Evolutionary conservation across 78 protist genomes (phyloP), one percentile per base, ranked within the genome.

Genomic region (Emiliania huxleyi): DNA sequence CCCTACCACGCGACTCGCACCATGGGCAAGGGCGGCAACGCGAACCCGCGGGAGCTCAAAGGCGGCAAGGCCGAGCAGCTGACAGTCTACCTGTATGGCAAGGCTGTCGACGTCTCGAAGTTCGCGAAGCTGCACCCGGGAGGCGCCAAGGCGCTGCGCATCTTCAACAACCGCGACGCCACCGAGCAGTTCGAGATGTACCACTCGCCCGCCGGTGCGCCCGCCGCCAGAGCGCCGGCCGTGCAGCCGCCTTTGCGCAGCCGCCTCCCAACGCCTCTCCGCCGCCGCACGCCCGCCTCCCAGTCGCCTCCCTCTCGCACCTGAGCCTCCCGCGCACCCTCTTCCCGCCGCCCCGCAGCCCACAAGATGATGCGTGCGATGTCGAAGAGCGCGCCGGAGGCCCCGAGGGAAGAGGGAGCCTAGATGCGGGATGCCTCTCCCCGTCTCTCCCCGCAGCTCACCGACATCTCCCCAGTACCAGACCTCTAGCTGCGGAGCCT

Each of bases 161-260:
- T 89, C 77, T 89, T 89, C 77, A 75, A 55, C 6, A 12, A 89
- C 26, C 71, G 91, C 46, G 91, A 89, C 15, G 91, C 91, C 29
- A 89, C 91, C 43, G 91, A 89, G 69, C 91, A 89, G 69, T 89
- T 89, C 23, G 91, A 89, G 69, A 25, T 8, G 48, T 89, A 89
- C 43, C 91, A 89, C 69, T 89, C 91, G 73, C 62, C 62, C 8
- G 62, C 8, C 29, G 62, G 62, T 52, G 62, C 62, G 62, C 62
- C n/a, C n/a, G n/a, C n/a, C n/a, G n/a, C n/a, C n/a, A n/a, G n/a
- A n/a, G n/a, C n/a, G n/a, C n/a, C n/a, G n/a, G n/a, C n/a, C n/a
- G n/a, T n/a, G n/a, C n/a, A n/a, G n/a, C 62, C 15, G 62, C 62
- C 62, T 19, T 52, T 52, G 62, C 62, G 8, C 15, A 15, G 29